Evolutionary conservation across 163 green algal species (phyloP), one percentile per base, ranked within the genome.

Genomic region (Botryococcus braunii): DNA sequence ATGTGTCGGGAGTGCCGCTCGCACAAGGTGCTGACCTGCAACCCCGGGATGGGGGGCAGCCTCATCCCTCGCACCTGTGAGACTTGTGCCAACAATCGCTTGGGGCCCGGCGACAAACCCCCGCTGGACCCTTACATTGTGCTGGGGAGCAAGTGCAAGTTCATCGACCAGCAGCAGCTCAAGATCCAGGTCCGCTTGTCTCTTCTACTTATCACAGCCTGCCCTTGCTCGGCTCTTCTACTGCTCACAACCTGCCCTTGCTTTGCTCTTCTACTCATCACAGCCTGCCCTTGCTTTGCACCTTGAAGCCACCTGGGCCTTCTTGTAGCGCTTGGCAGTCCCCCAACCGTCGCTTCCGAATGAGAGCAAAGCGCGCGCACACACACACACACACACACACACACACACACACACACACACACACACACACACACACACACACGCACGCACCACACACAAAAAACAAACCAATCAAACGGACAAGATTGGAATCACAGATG

Each of bases 131-230:
- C 92, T 6, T 98, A 83, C 72, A 74, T 89, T 13, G 77, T 96
- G 32, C 70, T 98, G 62, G 76, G 88, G 2, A 82, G 93, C 71
- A 76, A 72, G 32, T 85, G 72, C 57, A 74, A 79, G 61, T 99
- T 92, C 69, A 83, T 97, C 37, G 95, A 99, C 84, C 89, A 97
- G 83, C 95, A 99, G 82, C 94, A 83, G 48, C 83, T 99, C 39
- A 99, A 99, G 82, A 86, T 99, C 40, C 93, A 98, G 88, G 91
- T 92, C 67, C 32, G 62, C 41, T 25, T 6, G 11, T 0, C 13
- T 29, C 9, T 62, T 35, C 52, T 21, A 8, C 34, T 27, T 62
- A 17, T 55, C 46, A 55, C n/a, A n/a, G n/a, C n/a, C n/a, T n/a
- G n/a, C n/a, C n/a, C n/a, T n/a, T n/a, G n/a, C n/a, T n/a, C n/a